These are phyloP conservation scores for Amanita molliuscula DNA, from an alignment of 768 basidiomycete species.

Conservation along the genomic window DNA sequence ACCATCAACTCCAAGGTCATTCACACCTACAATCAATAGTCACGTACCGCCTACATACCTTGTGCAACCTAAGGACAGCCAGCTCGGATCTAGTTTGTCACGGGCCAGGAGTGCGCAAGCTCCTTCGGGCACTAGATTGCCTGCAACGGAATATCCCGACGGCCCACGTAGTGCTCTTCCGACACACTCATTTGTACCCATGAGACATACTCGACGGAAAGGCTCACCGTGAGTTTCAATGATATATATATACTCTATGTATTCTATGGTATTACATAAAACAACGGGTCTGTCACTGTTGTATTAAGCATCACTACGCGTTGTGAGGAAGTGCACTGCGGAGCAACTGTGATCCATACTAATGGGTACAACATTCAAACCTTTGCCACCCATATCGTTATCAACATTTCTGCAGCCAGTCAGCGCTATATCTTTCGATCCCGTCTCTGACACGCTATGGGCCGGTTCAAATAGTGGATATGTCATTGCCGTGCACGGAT, in stretches of 20 bases:
- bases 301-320: background rate
- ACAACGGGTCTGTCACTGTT: background rate
- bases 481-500: conserved; percentile 58
- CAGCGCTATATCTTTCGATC: conserved; percentile 81
- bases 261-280: background rate
- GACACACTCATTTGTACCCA: conserved; percentile 12
- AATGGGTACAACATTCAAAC: conserved; percentile 22
- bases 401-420: conserved; percentile 39
- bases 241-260: background rate
- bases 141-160: background rate
- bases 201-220: conserved; percentile 9
- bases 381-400: conserved; percentile 22
- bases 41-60: conserved; percentile 23
- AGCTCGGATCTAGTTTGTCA: conserved; percentile 43
- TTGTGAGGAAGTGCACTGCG: background rate
- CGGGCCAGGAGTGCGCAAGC: conserved; percentile 49
- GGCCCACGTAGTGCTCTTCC: conserved; percentile 9
- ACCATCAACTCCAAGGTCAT: conserved; percentile 42
- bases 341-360: background rate
- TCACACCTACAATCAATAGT: conserved; percentile 33
- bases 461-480: conserved; percentile 64
- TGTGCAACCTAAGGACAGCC: conserved; percentile 31
- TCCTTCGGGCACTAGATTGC: conserved; percentile 14
- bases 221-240: background rate
- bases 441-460: conserved; percentile 87